A percentile compares a stretch with the other conserved stretches of the same genome.
Evolutionary conservation across 345 rosid species (phyloP).

Genomic region (Clarkia xantiana): DNA sequence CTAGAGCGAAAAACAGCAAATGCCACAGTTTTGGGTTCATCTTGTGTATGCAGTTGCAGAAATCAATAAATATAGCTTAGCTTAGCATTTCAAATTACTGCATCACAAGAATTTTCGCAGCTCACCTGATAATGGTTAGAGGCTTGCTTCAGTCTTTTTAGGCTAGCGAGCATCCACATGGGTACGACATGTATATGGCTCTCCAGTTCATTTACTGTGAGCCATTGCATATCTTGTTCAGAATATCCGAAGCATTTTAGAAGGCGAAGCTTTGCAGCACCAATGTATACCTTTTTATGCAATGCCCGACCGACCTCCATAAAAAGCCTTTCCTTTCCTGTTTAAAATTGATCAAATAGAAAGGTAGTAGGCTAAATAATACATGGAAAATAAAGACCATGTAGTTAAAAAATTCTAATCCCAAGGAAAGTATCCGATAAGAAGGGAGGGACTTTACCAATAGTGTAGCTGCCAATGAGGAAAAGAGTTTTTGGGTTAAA

Average conservation of each 20-base stretch:
- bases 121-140: constrained; percentile 70
- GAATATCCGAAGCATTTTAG: constrained; percentile 67
- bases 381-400: background rate
- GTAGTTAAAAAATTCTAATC: background rate
- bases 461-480: constrained; percentile 85
- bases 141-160: constrained; percentile 73
- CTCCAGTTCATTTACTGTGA: constrained; percentile 64
- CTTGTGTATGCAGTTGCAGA: no score
- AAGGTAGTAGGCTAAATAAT: no score
- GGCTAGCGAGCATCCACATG: constrained; percentile 93
- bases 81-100: background rate
- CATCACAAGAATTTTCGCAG: background rate
- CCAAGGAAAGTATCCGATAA: background rate
- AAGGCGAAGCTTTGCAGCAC: constrained; percentile 51
- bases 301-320: constrained; percentile 84
- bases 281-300: constrained; percentile 52
- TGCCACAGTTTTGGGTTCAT: no score
- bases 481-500: constrained; percentile 84
- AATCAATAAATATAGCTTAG: no score
- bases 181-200: constrained; percentile 94
- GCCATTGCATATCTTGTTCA: constrained; percentile 76
- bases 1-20: background rate
- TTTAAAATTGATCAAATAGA: constrained; percentile 1
- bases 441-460: constrained; percentile 33
- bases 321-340: constrained; percentile 89